A percentile compares a stretch with the other conserved stretches of the same genome.
Evolutionary conservation across 805 yeast species (phyloP).

Genomic region (Dipodascopsis tothii): DNA sequence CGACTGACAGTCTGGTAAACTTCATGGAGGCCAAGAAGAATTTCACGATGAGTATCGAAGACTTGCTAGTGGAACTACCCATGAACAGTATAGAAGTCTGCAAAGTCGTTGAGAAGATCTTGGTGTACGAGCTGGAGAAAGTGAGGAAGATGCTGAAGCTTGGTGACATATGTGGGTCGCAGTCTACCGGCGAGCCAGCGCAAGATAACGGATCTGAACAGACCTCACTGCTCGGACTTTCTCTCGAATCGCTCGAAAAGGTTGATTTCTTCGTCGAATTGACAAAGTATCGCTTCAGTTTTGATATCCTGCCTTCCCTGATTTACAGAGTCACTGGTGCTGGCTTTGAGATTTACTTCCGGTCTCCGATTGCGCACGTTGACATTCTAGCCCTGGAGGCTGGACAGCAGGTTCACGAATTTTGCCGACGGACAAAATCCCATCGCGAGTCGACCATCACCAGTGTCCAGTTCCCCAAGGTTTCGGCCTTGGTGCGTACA

Average conservation of each 20-base stretch:
- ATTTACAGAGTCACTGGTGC: constrained; percentile 12
- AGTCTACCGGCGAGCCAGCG: no score
- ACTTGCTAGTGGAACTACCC: constrained; percentile 8
- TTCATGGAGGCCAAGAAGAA: constrained; percentile 3
- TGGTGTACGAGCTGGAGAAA: constrained; percentile 9
- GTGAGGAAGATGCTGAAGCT: constrained; percentile 5
- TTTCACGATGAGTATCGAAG: constrained; percentile 8
- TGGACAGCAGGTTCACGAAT: constrained; percentile 20
- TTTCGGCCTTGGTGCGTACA: constrained; percentile 11
- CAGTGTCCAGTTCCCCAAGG: constrained; percentile 11
- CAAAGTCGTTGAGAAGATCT: constrained; percentile 1
- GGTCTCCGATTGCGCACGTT: constrained; percentile 3
- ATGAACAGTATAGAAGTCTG: constrained; percentile 15
- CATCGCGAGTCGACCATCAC: constrained; percentile 15
- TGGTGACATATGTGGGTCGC: no score
- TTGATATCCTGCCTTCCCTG: constrained; percentile 18
- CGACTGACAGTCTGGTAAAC: constrained; percentile 3
- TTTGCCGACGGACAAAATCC: constrained; percentile 11
- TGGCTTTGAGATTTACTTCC: constrained; percentile 9
- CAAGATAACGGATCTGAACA: no score
- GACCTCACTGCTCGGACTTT: no score
- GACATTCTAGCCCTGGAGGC: constrained; percentile 15
- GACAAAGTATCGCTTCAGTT: constrained; percentile 3
- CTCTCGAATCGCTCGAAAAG: constrained; percentile 1
- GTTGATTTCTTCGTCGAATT: constrained; percentile 11